Percentiles rank a stretch among this genome's conserved stretches.
phyloP scores from a whole-genome alignment of 495 filamentous ascomycete species.

The Penicillium nucicola region DNA sequence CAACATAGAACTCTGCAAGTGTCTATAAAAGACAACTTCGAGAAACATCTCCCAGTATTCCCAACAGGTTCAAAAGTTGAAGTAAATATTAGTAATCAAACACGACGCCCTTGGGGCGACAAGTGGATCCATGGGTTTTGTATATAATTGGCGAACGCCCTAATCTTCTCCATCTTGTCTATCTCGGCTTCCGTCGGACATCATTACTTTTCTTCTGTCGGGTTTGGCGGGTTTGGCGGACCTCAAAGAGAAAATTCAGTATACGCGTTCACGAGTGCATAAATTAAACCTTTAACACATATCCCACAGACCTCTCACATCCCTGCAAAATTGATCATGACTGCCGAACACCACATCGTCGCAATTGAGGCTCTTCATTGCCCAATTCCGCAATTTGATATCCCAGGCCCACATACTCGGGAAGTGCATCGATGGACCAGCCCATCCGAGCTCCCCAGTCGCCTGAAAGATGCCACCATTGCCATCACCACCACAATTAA shows the following conservation, averaged over 20 bases:
- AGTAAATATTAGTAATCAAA: too few species aligned
- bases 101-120: background rate
- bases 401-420: constrained; percentile 32
- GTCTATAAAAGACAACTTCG: too few species aligned
- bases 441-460: constrained; percentile 27
- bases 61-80: too few species aligned
- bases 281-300: background rate
- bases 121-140: background rate
- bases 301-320: background rate
- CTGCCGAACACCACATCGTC: constrained; percentile 35
- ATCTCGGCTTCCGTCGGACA: constrained; percentile 1
- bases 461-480: constrained; percentile 48
- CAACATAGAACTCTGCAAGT: too few species aligned
- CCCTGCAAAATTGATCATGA: background rate
- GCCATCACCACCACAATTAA: constrained; percentile 39
- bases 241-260: too few species aligned
- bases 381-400: constrained; percentile 37
- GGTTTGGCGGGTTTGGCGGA: too few species aligned
- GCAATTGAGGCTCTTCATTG: constrained; percentile 45
- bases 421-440: constrained; percentile 32
- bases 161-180: background rate
- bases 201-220: too few species aligned
- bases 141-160: background rate
- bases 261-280: background rate
- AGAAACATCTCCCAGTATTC: too few species aligned